Base-by-base conservation (phyloP, 78 protist genomes). In the Dictyostelium capitatum region DNA sequence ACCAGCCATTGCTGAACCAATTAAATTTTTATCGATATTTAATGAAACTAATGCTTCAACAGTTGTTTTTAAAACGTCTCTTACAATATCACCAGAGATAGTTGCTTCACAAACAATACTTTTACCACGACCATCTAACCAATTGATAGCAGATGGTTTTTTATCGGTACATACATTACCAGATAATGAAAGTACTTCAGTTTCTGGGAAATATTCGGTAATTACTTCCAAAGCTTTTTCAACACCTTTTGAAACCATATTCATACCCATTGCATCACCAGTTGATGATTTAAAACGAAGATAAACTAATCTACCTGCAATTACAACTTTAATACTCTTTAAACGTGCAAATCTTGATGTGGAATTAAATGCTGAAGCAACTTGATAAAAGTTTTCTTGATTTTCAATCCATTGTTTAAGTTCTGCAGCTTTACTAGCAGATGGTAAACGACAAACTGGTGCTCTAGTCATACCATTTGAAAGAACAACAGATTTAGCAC, bases 251-350 rank as follows among this genome's bases (percentile, higher is more conserved):
- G 97, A 54, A 47, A 97, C 82, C 99, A 98, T 98, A 91, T 98
- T 98, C 99, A 98, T 98, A 28, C 99, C 99, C 99, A 98, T 98
- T 3, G 99, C 99, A 69, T 97, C 99, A 17, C 99, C 99, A 2
- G 98, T 96, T 6, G 46, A 32, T 6, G 93, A 83, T 23, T 65
- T 28, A 87, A 98, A 97, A 20, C 99, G 79, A 19, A 97, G 56
- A 64, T 89, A 95, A 30, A 96, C 95, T 1, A 78, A 47, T 30
- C 96, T 25, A 37, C 99, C 99, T 6, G 91, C 95, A 28, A 96
- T 15, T 5, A 94, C 72, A 43, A 83, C 93, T 43, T 90, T 82
- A 51, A 91, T 54, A 43, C 32, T 30, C 57, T 28, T 80, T 25
- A 89, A 89, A 51, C 90, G 62, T 11, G 92, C 98, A 75, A 96